Evolutionary conservation across 2,329 filamentous ascomycete species (phyloP).

Genomic region (Aspergillus sp.): DNA sequence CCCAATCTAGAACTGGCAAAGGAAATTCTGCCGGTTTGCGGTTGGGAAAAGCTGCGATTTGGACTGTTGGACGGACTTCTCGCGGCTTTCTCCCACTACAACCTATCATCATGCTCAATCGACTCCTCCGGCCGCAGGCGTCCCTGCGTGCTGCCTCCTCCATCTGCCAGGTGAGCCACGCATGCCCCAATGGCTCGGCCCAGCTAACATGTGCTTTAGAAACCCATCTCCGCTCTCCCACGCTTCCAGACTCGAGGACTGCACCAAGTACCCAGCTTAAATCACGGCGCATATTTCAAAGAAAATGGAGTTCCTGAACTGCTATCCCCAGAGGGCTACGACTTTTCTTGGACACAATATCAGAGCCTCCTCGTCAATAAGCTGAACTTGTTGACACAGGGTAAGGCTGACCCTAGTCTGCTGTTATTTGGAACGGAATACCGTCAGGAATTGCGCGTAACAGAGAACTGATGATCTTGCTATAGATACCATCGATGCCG

Average conservation of each 20-base stretch:
- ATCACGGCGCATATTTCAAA: constrained; percentile 46
- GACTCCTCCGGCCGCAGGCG: constrained; percentile 44
- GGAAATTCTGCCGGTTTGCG: constrained; percentile 38
- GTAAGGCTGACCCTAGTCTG: constrained; percentile 50
- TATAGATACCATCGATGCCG: constrained; percentile 64
- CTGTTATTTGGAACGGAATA: not conserved
- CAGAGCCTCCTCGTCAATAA: constrained; percentile 71
- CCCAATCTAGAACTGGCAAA: constrained; percentile 25
- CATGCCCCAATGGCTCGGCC: constrained; percentile 6
- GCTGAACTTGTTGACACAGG: constrained; percentile 71
- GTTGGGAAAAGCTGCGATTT: constrained; percentile 19
- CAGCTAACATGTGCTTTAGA: constrained; percentile 27
- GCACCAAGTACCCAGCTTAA: constrained; percentile 52
- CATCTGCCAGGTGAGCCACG: constrained; percentile 33
- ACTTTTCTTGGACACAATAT: constrained; percentile 80
- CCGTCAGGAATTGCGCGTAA: not conserved
- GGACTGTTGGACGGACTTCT: constrained; percentile 12
- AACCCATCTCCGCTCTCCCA: constrained; percentile 37
- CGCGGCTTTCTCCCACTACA: constrained; percentile 17
- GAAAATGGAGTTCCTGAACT: constrained; percentile 66
- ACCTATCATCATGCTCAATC: constrained; percentile 43
- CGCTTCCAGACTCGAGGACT: constrained; percentile 37
- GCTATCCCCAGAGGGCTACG: constrained; percentile 67
- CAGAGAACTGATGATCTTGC: not conserved
- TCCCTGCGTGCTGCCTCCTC: constrained; percentile 43